Evolutionary conservation across 1,284 basidiomycete species (phyloP).

Genomic region (Trichosporon sp.): DNA sequence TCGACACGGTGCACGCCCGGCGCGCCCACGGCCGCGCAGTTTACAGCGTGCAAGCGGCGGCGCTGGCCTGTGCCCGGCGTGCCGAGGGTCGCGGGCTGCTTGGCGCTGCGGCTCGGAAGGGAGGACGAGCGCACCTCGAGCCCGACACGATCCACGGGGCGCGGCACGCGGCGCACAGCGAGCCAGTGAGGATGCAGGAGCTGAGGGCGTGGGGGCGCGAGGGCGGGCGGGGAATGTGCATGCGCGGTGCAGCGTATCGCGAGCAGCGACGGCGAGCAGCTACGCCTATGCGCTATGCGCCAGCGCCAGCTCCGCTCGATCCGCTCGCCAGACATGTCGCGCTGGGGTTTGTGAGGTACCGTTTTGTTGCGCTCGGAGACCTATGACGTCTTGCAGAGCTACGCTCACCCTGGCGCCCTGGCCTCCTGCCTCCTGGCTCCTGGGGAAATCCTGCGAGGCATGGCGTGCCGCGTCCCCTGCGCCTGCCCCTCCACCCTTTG

Average conservation of each 20-base stretch:
- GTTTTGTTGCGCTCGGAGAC: neutral
- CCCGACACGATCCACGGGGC: neutral
- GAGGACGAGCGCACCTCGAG: too few relatives aligned
- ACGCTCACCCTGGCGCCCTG: neutral
- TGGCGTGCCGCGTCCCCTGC: neutral
- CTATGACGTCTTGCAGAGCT: neutral
- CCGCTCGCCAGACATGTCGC: too few relatives aligned
- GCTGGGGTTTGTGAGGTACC: too few relatives aligned
- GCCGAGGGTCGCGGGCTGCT: neutral
- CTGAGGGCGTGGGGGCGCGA: too few relatives aligned
- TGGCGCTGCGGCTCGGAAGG: too few relatives aligned
- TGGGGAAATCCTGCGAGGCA: too few relatives aligned
- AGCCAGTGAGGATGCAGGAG: too few relatives aligned
- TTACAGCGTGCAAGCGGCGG: neutral
- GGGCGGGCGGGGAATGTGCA: neutral
- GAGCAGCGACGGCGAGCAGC: neutral
- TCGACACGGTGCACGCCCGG: too few relatives aligned
- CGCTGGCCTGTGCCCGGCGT: neutral
- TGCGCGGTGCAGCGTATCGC: neutral
- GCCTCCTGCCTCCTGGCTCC: neutral
- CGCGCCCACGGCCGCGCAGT: neutral
- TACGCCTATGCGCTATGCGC: neutral
- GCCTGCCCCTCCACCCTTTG: neutral
- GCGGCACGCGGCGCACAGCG: too few relatives aligned
- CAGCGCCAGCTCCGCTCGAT: neutral